Base-by-base conservation (phyloP, 2,329 filamentous ascomycete genomes). In the Curvularia hawaiiensis region DNA sequence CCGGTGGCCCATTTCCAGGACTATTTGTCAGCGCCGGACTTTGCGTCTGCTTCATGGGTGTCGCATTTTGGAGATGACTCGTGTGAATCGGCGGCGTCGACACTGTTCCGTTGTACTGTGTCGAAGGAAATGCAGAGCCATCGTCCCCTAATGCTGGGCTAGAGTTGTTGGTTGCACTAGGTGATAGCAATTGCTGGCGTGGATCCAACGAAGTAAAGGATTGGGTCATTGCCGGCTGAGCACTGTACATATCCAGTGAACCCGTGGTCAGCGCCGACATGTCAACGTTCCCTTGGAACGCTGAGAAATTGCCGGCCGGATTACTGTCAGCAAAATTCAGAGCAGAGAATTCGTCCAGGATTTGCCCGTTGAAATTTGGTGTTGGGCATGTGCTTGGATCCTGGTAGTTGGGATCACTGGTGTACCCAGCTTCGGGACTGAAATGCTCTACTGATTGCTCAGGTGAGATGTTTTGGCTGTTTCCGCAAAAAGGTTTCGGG, bases 11-110 rank as follows among this genome's bases (percentile, higher is more conserved):
- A n/a, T 66, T 68, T 31, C 69, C 66, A 26, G 75, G 72, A 43
- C 74, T 77, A 52, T 74, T 75, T 8, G 75, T 77, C 53, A 76
- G 58, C 26, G 75, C 70, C n/a, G 75, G 75, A 52, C 75, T 77
- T 51, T 75, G 74, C 22, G 70, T 68, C 48, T 75, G 74, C 53
- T 71, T 74, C 33, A 60, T 68, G 6, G 72, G 73, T 26, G 70
- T 74, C 5, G 66, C 68, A 16, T 72, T 66, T 20, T 63, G 59
- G 26, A 59, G 44, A 16, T 66, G 65, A 9, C 53, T 48, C n/a
- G 59, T 38, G 22, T 66, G 66, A 16, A 48, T 65, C 20, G 74
- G 70, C n/a, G 72, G 69, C 18, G 72, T 70, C 24, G 69, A 70
- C 7, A 65, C 65, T 43, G 65, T 64, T 44, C 58, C 62, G 12